Evolutionary conservation across 352 stramenopile species (phyloP).

Genomic region (Phytopythium kandeliae): DNA sequence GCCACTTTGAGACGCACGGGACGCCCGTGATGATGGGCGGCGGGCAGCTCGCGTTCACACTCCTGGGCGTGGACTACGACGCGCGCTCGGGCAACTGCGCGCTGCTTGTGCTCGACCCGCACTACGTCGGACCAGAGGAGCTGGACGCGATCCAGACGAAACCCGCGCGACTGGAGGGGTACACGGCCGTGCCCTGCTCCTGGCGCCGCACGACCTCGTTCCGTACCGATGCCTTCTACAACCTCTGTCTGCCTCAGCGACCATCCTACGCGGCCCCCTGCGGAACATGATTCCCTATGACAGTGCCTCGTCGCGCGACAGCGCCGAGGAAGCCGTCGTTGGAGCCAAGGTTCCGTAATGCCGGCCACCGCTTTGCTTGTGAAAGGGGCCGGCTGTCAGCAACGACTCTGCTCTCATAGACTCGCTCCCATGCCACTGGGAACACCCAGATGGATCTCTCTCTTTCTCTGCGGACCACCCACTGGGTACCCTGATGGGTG

Average conservation of each 20-base stretch:
- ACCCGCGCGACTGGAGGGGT: conserved; percentile 51
- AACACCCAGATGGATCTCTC: too few species aligned
- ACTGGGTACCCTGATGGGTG: too few species aligned
- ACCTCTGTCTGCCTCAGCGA: conserved; percentile 68
- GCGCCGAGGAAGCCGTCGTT: too few species aligned
- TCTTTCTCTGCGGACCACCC: too few species aligned
- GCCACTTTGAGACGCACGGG: conserved; percentile 75
- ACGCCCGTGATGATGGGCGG: conserved; percentile 87
- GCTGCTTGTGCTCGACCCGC: conserved; percentile 80
- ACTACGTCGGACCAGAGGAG: conserved; percentile 74
- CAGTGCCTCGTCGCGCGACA: too few species aligned
- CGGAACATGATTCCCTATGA: too few species aligned
- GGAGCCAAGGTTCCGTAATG: too few species aligned
- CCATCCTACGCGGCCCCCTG: conserved; percentile 10
- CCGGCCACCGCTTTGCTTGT: too few species aligned
- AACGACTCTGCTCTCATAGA: too few species aligned
- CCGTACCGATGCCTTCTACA: conserved; percentile 67
- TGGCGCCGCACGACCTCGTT: conserved; percentile 62
- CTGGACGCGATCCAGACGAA: conserved; percentile 61
- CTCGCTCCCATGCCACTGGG: too few species aligned
- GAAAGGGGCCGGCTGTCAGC: too few species aligned
- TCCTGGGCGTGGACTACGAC: conserved; percentile 77
- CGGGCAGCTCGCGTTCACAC: conserved; percentile 73
- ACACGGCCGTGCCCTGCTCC: conserved; percentile 65
- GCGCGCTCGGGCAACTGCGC: conserved; percentile 44